Percentiles rank a stretch among this genome's conserved stretches.
Evolutionary conservation across 805 yeast species (phyloP).

Genomic region (Nadsonia fulvescens): DNA sequence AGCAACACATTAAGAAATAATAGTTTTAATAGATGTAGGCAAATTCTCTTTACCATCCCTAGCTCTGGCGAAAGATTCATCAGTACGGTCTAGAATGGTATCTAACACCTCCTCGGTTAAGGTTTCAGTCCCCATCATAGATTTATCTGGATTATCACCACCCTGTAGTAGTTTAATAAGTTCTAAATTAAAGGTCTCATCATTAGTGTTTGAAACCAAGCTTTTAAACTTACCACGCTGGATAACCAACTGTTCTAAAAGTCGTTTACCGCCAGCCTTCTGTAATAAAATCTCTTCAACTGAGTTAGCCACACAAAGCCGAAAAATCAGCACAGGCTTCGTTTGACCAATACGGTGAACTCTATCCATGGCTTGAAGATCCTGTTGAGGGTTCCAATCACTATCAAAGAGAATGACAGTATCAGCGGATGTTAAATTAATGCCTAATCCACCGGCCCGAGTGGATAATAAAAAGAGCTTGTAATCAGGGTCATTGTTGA

Average conservation of each 20-base stretch:
- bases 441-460: constrained; percentile 88
- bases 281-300: constrained; percentile 70
- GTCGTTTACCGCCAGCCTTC: constrained; percentile 64
- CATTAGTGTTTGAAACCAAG: constrained; percentile 6
- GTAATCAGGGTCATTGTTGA: constrained; percentile 20
- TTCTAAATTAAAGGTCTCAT: constrained; percentile 3
- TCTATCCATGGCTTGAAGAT: constrained; percentile 89
- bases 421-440: constrained; percentile 73
- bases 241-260: constrained; percentile 58
- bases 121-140: too few relatives aligned
- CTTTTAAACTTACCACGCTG: constrained; percentile 32
- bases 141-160: too few relatives aligned
- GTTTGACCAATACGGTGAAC: constrained; percentile 87
- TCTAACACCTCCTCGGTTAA: constrained; percentile 7
- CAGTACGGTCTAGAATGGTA: constrained; percentile 8
- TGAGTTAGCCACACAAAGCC: constrained; percentile 61
- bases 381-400: constrained; percentile 97
- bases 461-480: constrained; percentile 66
- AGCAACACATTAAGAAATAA: too few relatives aligned
- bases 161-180: too few relatives aligned
- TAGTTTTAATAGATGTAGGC: constrained; percentile 6
- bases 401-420: constrained; percentile 80
- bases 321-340: constrained; percentile 63
- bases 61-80: constrained; percentile 8
- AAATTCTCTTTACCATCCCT: constrained; percentile 7